Conservation (phyloP, 2,329 filamentous ascomycete species). For the Sphaerostilbella broomeana region DNA sequence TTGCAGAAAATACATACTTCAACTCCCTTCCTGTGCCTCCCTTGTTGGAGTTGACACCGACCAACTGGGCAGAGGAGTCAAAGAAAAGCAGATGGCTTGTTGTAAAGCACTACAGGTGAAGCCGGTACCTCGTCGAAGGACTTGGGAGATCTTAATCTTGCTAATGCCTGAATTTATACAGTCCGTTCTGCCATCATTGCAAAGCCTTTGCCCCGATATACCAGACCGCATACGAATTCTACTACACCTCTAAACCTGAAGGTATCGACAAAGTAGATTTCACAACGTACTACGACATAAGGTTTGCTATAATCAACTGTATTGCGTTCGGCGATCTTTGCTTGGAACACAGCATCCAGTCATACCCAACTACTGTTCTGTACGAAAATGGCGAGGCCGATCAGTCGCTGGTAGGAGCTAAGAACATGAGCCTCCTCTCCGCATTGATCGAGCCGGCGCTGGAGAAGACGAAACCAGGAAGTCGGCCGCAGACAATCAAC, state of each 20-base stretch:
- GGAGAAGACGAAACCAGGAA: conserved; percentile 73
- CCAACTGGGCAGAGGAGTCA: conserved; percentile 51
- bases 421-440: conserved; percentile 60
- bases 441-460: conserved; percentile 68
- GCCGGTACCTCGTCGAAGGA: too few species aligned
- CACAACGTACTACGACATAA: conserved; percentile 78
- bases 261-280: conserved; percentile 56
- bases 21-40: conserved; percentile 62
- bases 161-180: conserved; percentile 27
- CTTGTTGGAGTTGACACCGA: conserved; percentile 51
- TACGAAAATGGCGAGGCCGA: conserved; percentile 70
- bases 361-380: conserved; percentile 71
- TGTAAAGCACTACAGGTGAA: conserved; percentile 63
- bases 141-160: too few species aligned
- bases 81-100: conserved; percentile 47
- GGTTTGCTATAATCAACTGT: conserved; percentile 83
- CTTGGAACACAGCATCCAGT: conserved; percentile 55
- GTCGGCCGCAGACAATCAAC: conserved; percentile 59
- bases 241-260: conserved; percentile 73
- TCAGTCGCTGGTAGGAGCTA: conserved; percentile 58
- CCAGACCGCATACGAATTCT: conserved; percentile 93
- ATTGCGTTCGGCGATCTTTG: conserved; percentile 77
- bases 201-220: conserved; percentile 72
- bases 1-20: conserved; percentile 49
- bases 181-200: conserved; percentile 66